Evolutionary conservation across 768 basidiomycete species (phyloP).

Genomic region (Leccinum obscurum): DNA sequence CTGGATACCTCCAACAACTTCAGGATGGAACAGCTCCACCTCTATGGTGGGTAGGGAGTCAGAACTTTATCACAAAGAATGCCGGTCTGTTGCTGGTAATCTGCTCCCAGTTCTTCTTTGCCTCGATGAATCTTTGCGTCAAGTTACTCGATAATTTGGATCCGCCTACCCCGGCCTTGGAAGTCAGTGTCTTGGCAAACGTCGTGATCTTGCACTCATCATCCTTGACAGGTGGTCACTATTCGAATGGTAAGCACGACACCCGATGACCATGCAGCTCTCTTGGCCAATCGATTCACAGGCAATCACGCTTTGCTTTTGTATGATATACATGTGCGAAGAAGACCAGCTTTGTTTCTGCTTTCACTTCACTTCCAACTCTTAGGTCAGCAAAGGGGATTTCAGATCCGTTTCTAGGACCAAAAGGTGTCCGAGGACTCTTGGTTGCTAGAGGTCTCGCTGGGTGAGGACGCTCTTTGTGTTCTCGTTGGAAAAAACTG

Average conservation of each 20-base stretch:
- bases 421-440: slow-evolving; percentile 61
- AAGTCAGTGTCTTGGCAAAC: slow-evolving; percentile 40
- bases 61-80: slow-evolving; percentile 37
- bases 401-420: slow-evolving; percentile 65
- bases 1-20: not conserved
- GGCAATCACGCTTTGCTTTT: slow-evolving; percentile 54
- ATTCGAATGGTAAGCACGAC: slow-evolving; percentile 54
- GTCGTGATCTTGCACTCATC: not conserved
- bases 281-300: slow-evolving; percentile 21
- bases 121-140: slow-evolving; percentile 61
- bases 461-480: slow-evolving; percentile 48
- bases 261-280: not conserved
- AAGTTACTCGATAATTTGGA: slow-evolving; percentile 61
- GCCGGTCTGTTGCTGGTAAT: slow-evolving; percentile 61
- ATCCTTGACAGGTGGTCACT: slow-evolving; percentile 43
- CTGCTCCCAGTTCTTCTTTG: slow-evolving; percentile 57
- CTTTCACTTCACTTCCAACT: not conserved
- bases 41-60: not conserved
- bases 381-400: slow-evolving; percentile 41
- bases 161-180: slow-evolving; percentile 55
- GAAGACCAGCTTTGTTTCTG: not conserved
- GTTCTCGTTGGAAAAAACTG: not conserved
- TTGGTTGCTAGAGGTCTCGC: slow-evolving; percentile 58
- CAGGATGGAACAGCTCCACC: not conserved
- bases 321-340: slow-evolving; percentile 49